A percentile compares a stretch with the other conserved stretches of the same genome.
Conservation (phyloP, 768 basidiomycete species). For the Calocybe gangraenosa region DNA sequence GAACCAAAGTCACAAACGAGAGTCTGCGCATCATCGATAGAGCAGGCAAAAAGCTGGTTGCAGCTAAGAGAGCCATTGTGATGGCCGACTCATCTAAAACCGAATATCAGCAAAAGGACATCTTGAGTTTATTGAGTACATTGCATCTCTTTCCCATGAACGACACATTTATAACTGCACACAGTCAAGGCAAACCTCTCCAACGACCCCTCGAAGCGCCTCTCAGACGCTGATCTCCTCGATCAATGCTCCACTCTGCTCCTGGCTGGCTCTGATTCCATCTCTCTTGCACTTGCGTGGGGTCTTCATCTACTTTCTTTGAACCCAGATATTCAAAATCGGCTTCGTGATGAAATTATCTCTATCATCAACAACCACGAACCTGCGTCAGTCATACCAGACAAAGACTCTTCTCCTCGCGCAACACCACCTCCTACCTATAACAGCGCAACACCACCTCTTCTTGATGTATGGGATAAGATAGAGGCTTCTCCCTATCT, state of each 20-base stretch:
- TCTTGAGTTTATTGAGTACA: constrained; percentile 47
- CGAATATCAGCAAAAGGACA: constrained; percentile 37
- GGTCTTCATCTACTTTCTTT: constrained; percentile 51
- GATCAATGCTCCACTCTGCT: constrained; percentile 65
- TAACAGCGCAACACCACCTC: constrained; percentile 6
- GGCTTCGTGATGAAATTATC: constrained; percentile 48
- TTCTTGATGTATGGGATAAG: constrained; percentile 25
- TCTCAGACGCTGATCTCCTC: constrained; percentile 60
- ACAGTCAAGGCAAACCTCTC: constrained; percentile 52
- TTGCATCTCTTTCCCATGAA: too few relatives aligned
- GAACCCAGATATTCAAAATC: constrained; percentile 50
- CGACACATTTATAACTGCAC: too few relatives aligned
- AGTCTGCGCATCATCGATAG: constrained; percentile 35
- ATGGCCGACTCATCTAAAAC: constrained; percentile 28
- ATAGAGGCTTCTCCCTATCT: constrained; percentile 46
- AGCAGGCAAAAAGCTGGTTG: constrained; percentile 38
- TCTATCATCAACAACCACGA: constrained; percentile 16
- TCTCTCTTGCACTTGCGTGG: constrained; percentile 54
- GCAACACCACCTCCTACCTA: constrained; percentile 10
- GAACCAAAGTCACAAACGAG: constrained; percentile 31
- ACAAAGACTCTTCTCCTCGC: constrained; percentile 6
- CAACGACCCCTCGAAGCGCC: constrained; percentile 34
- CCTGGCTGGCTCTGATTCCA: constrained; percentile 61
- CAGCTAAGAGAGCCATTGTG: constrained; percentile 35
- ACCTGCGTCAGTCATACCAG: constrained; percentile 6